Evolutionary conservation across 2,329 filamentous ascomycete species (phyloP), one percentile per base, ranked within the genome.

Genomic region (Rhynchosporium agropyri): DNA sequence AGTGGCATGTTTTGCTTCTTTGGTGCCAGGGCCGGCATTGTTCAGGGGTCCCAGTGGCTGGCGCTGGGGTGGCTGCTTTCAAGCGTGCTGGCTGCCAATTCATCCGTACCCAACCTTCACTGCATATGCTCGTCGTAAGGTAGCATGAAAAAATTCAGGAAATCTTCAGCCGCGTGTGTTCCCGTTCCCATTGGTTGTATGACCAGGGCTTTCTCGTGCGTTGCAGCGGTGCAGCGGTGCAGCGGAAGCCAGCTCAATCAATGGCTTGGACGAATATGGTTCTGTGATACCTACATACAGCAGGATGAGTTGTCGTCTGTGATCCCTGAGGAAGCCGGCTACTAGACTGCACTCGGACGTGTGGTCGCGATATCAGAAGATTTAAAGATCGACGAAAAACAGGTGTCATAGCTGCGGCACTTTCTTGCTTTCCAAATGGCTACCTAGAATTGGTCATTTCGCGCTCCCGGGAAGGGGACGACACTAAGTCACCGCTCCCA

Each of bases 21-120:
- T 57, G 60, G 53, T 43, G 59, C 54, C 60, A 58, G 36, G 13
- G 36, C 46, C n/a, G 43, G 28, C 45, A 3, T 20, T 15, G 2
- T 38, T 12, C 48, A 54, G 55, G 53, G 58, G 54, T 58, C 60
- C 60, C 42, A 62, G 60, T 62, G 53, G 60, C 60, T 62, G 45
- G 26, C 13, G 60, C 60, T 62, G 45, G 26, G 9, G 10, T 36
- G 59, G 51, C 43, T 45, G 43, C 33, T 20, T 38, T 28, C 45
- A 56, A 51, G 60, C 60, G 54, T 57, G 60, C 20, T 53, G 51
- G 51, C 38, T 53, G 50, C 31, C 53, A 31, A 26, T 13, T 15
- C 8, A 46, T 29, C 38, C 7, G 29, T 36, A 38, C 42, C 26
- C 28, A 15, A 43, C 10, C 53, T 15, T 10, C 43, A 28, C 38